phyloP scores from a whole-genome alignment of 148 eudicot species.

The Pouteria glomerata region DNA sequence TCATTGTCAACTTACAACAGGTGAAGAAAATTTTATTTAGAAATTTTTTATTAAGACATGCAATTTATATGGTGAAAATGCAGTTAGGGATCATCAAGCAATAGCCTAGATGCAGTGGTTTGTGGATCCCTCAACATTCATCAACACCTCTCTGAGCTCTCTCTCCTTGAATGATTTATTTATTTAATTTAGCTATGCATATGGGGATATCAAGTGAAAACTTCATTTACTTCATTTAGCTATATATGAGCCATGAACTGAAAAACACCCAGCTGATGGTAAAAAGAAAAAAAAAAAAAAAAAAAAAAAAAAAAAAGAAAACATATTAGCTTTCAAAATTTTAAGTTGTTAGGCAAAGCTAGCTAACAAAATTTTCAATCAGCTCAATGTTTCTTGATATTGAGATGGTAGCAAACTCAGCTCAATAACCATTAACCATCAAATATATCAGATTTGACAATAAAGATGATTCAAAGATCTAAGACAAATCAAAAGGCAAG shows the following conservation, averaged over 20 bases:
- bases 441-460: background rate
- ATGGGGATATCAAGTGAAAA: too few species aligned
- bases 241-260: background rate
- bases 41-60: too few species aligned
- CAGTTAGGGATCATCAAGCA: too few species aligned
- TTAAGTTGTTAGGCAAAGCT: background rate
- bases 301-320: too few species aligned
- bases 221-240: too few species aligned
- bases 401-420: background rate
- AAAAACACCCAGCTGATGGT: background rate
- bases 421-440: background rate
- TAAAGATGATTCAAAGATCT: background rate
- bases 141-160: too few species aligned
- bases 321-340: too few species aligned
- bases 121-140: too few species aligned
- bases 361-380: background rate
- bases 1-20: background rate
- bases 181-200: too few species aligned
- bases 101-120: too few species aligned
- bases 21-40: background rate
- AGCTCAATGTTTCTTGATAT: background rate
- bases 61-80: too few species aligned
- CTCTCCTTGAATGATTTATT: too few species aligned
- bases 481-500: background rate
- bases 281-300: background rate